Evolutionary conservation across 257 asterid genomes (phyloP), one percentile per base, ranked within the genome.

Genomic region (Verbascum thapsus): DNA sequence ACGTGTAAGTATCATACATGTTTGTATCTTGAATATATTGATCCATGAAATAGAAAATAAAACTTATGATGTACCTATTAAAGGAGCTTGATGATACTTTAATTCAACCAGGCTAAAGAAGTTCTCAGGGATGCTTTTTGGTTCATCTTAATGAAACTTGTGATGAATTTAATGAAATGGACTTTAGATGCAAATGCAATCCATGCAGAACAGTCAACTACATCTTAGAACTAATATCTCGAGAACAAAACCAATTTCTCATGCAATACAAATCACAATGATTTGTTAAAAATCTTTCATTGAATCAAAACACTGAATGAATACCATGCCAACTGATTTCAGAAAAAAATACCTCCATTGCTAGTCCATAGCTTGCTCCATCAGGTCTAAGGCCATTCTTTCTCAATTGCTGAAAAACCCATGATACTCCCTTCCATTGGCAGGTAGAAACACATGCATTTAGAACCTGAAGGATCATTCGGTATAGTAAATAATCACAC

Each of bases 401-500:
- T 67, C 99, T 89, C 77, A 94, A 13, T 85, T 94, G 87, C 53
- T 89, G 88, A 80, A 89, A 89, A 38, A 87, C 99, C 99, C 99
- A 90, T 4, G 83, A 81, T 16, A 94, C 99, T 59, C 99, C 99
- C 77, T 73, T 94, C 99, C 97, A 94, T 70, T 90, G 97, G 71
- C 84, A 77, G 35, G 83, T 74, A 6, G 86, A 72, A 57, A 89
- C 97, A 68, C 99, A 92, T 12, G 97, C 97, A 82, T 92, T 92
- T 37, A 92, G 73, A 72, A 92, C 88, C 97, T 92, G 61, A 54
- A 68, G 63, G 68, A 75, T 52, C 60, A 74, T 50, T n/a, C 55
- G 39, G 30, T 53, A 12, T 55, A 59, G 44, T 22, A 69, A 32
- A 35, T 67, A 63, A 48, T 50, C 48, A 53, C 40, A 70, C 61